Percentiles rank a stretch among this genome's conserved stretches.
Evolutionary conservation across 1,139 yeast species (phyloP).

Genomic region (Saccharomyces pastorianus): DNA sequence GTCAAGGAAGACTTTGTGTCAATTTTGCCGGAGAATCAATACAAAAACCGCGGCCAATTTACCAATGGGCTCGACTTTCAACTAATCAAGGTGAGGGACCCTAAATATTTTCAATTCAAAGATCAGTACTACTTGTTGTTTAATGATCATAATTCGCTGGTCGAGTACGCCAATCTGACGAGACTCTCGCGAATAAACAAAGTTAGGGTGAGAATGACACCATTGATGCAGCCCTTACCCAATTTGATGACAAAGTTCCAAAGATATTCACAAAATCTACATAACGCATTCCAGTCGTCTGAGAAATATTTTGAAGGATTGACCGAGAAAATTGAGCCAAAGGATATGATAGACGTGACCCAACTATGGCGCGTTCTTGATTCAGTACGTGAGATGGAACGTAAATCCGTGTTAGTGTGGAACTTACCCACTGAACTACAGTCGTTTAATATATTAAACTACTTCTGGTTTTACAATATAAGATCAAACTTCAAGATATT

Average conservation of each 20-base stretch:
- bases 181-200: slow-evolving; percentile 14
- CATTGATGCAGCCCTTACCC: slow-evolving; percentile 2
- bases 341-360: background rate
- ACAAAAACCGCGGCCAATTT: slow-evolving; percentile 2
- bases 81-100: slow-evolving; percentile 23
- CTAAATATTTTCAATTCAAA: slow-evolving; percentile 25
- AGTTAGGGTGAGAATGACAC: slow-evolving; percentile 14
- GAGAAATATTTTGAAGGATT: slow-evolving; percentile 12
- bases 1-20: slow-evolving; percentile 15
- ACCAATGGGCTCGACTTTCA: slow-evolving; percentile 9
- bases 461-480: slow-evolving; percentile 28
- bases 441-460: slow-evolving; percentile 13
- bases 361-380: slow-evolving; percentile 4
- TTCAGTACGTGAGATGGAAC: slow-evolving; percentile 14
- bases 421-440: slow-evolving; percentile 21
- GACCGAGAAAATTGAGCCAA: background rate
- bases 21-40: slow-evolving; percentile 9
- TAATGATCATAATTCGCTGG: slow-evolving; percentile 12
- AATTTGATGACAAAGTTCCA: slow-evolving; percentile 1
- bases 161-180: slow-evolving; percentile 12
- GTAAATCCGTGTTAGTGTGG: slow-evolving; percentile 25
- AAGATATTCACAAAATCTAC: slow-evolving; percentile 15
- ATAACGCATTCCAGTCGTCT: slow-evolving; percentile 20
- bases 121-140: slow-evolving; percentile 25
- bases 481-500: slow-evolving; percentile 22